A percentile compares a stretch with the other conserved stretches of the same genome.
These are phyloP conservation scores for Rhizopogon rudus DNA, from an alignment of 768 basidiomycete species.

Conservation along the genomic window DNA sequence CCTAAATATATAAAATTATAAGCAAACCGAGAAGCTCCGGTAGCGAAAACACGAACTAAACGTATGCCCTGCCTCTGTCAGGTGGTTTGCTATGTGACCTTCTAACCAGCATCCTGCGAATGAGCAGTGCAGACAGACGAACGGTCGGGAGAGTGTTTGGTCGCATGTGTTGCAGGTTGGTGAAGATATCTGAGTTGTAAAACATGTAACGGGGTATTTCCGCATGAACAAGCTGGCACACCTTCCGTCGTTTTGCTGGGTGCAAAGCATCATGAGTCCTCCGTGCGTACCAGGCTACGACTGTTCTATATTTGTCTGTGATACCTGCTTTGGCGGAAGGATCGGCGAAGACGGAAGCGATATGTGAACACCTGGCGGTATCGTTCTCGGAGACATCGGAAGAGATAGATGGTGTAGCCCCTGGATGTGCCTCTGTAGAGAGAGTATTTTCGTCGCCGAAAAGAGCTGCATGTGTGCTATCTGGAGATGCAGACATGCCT, in stretches of 20 bases:
- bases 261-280: slow-evolving; percentile 39
- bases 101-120: slow-evolving; percentile 67
- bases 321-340: slow-evolving; percentile 20
- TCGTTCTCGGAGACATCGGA: slow-evolving; percentile 10
- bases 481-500: slow-evolving; percentile 27
- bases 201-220: neutral
- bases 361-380: slow-evolving; percentile 33
- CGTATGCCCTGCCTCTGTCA: slow-evolving; percentile 50
- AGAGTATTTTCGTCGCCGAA: slow-evolving; percentile 20
- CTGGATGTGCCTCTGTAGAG: slow-evolving; percentile 9
- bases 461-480: slow-evolving; percentile 22
- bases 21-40: neutral
- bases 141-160: slow-evolving; percentile 53
- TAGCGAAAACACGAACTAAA: slow-evolving; percentile 50
- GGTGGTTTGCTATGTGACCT: slow-evolving; percentile 54
- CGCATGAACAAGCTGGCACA: slow-evolving; percentile 21
- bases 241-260: slow-evolving; percentile 62
- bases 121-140: slow-evolving; percentile 69
- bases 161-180: slow-evolving; percentile 64
- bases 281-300: slow-evolving; percentile 50
- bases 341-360: slow-evolving; percentile 34
- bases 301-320: slow-evolving; percentile 48
- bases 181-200: slow-evolving; percentile 37
- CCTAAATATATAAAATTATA: slow-evolving; percentile 36
- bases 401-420: slow-evolving; percentile 2